Base-by-base conservation (phyloP, 208 protist genomes). In the Phytomonas francai region DNA sequence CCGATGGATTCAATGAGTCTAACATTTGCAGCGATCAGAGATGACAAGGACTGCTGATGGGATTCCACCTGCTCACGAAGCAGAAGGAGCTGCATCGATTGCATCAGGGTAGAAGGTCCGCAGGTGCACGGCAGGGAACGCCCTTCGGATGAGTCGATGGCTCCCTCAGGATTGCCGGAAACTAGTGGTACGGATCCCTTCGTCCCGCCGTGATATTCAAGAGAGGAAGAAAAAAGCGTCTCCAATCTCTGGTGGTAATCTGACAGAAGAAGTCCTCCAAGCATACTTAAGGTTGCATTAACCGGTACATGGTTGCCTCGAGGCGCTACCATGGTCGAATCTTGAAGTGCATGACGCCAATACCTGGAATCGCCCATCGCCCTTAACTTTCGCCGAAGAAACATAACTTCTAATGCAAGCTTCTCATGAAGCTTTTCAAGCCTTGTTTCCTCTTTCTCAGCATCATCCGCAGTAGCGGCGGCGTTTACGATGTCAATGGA, bases 1-100 rank as follows among this genome's bases (percentile, higher is more conserved):
- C 74, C 65, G 36, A 86, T 69, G 28, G 72, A 25, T 73, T 89
- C 77, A 69, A 80, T 79, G 33, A 91, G 75, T 16, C 73, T 59
- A 0, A 72, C 68, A 64, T 93, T 93, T 12, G 85, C 77, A 0
- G 73, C 27, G 9, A 90, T 56, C 30, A 89, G 78, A 0, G 81
- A 62, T 27, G 73, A 63, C 9, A 93, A 59, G 0, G 78, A 67
- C 36, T 71, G 59, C 14, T 79, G 78, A 30, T 75, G 76, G 0
- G 80, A 79, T 42, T 61, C 65, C 59, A 78, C 33, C 14, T 70
- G 56, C 58, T 70, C 78, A 16, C 79, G 64, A 65, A 72, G 45
- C 27, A 59, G 31, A 25, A 79, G 45, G 25, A 77, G 68, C 29
- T 61, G 67, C 62, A 73, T 69, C 0, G 57, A 59, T n/a, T 64